phyloP scores from a whole-genome alignment of 176 grass and related monocot species.

The Dendrocalamus sinicus region DNA sequence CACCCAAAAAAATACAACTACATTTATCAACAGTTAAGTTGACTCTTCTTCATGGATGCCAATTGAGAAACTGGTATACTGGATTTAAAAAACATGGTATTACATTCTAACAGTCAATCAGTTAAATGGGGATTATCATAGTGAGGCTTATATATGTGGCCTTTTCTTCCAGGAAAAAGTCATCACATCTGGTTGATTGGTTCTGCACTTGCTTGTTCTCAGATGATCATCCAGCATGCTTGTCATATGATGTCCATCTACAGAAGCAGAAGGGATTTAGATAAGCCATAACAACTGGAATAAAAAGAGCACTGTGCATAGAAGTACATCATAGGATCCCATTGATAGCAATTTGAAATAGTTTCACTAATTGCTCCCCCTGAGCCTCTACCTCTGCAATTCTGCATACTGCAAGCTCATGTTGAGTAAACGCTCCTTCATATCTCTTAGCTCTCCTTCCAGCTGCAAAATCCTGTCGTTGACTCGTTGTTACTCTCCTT shows the following conservation, averaged over 20 bases:
- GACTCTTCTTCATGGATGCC: no score
- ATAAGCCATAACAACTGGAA: background rate
- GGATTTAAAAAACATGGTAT: conserved; percentile 31
- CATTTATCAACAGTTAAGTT: no score
- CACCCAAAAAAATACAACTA: no score
- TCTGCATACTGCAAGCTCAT: no score
- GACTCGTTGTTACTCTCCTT: conserved; percentile 17
- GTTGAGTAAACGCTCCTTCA: conserved; percentile 63
- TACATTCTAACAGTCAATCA: conserved; percentile 28
- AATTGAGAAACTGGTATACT: background rate
- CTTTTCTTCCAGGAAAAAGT: conserved; percentile 28
- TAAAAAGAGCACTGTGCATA: background rate
- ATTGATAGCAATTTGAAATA: no score
- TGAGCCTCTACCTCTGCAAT: no score
- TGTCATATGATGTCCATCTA: conserved; percentile 22
- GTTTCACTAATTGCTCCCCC: no score
- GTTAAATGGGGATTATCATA: conserved; percentile 40
- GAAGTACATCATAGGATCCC: no score
- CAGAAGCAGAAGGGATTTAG: conserved; percentile 23
- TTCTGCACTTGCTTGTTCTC: no score
- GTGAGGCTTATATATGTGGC: conserved; percentile 18
- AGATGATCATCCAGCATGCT: no score
- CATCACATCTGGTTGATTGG: background rate
- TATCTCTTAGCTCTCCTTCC: conserved; percentile 89
- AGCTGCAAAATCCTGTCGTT: conserved; percentile 51